These are phyloP conservation scores for Penicillium rolfsii DNA, from an alignment of 2,329 filamentous ascomycete species.

Conservation along the genomic window DNA sequence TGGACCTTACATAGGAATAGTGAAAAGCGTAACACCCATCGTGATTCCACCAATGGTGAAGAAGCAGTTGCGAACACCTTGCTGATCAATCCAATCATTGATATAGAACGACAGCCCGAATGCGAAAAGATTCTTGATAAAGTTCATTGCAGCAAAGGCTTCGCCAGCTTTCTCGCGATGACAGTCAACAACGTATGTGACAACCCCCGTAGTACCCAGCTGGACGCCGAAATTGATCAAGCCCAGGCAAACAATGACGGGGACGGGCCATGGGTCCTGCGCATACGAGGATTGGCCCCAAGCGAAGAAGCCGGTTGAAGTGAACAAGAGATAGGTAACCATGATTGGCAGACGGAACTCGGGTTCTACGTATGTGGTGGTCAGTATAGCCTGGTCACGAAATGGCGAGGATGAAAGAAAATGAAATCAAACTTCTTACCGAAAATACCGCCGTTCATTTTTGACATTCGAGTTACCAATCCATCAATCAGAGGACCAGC, in stretches of 20 bases:
- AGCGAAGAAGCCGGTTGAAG: slow-evolving; percentile 44
- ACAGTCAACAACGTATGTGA: slow-evolving; percentile 47
- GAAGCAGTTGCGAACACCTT: slow-evolving; percentile 44
- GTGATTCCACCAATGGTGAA: slow-evolving; percentile 46
- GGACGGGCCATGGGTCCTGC: slow-evolving; percentile 38
- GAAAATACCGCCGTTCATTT: slow-evolving; percentile 42
- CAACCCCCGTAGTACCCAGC: slow-evolving; percentile 43
- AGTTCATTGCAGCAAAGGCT: slow-evolving; percentile 46
- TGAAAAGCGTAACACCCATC: slow-evolving; percentile 34
- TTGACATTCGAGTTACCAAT: slow-evolving; percentile 38
- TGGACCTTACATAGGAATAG: slow-evolving; percentile 38
- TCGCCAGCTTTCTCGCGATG: slow-evolving; percentile 45
- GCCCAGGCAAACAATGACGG: slow-evolving; percentile 44
- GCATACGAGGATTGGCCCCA: slow-evolving; percentile 37
- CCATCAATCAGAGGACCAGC: slow-evolving; percentile 44
- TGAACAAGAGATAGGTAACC: slow-evolving; percentile 40
- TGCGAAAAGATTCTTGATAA: slow-evolving; percentile 46
- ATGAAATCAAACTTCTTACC: slow-evolving; percentile 15
- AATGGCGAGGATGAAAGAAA: not conserved
- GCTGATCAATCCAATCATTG: slow-evolving; percentile 45
- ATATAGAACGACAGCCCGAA: slow-evolving; percentile 47
- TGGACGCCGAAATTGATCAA: slow-evolving; percentile 44
- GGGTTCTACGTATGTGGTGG: slow-evolving; percentile 31
- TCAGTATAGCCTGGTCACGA: not conserved
- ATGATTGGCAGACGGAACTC: slow-evolving; percentile 48